Evolutionary conservation across 768 basidiomycete species (phyloP).

Genomic region (Boletus sp.): DNA sequence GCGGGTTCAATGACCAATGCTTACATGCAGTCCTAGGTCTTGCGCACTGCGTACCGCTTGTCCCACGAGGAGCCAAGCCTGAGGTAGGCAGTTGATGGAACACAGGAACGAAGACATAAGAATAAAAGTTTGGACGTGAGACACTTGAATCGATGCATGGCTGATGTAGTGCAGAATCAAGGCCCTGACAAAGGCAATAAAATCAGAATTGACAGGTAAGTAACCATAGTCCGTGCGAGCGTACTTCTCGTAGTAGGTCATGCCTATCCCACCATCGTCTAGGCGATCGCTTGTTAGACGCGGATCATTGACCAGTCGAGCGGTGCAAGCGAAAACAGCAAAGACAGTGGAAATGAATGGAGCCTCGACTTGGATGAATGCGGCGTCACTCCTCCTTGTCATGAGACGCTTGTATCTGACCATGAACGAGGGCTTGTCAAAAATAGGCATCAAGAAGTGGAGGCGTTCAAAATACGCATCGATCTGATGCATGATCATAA

Average conservation of each 20-base stretch:
- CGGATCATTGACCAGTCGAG: conserved; percentile 71
- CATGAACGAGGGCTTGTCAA: conserved; percentile 84
- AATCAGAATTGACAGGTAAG: not conserved
- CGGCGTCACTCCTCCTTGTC: conserved; percentile 57
- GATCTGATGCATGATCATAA: conserved; percentile 48
- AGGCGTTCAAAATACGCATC: conserved; percentile 84
- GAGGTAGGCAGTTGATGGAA: conserved; percentile 89
- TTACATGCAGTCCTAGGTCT: conserved; percentile 88
- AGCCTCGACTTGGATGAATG: conserved; percentile 55
- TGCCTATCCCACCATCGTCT: conserved; percentile 83
- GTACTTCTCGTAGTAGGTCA: conserved; percentile 87
- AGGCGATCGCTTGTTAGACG: conserved; percentile 56
- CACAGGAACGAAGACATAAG: conserved; percentile 89
- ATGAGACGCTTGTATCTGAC: conserved; percentile 68
- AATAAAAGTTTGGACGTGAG: conserved; percentile 88
- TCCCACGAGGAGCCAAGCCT: conserved; percentile 90
- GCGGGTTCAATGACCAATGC: conserved; percentile 26
- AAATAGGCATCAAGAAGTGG: conserved; percentile 84
- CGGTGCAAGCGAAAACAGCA: conserved; percentile 87
- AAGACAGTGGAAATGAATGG: conserved; percentile 82
- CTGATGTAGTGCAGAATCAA: conserved; percentile 91
- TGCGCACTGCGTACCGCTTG: conserved; percentile 88
- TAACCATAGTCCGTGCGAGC: conserved; percentile 19
- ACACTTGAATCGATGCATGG: conserved; percentile 76
- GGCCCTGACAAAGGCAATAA: conserved; percentile 47